Evolutionary conservation across 1,284 basidiomycete species (phyloP), one percentile per base, ranked within the genome.

Genomic region (Polyporus tsugae): DNA sequence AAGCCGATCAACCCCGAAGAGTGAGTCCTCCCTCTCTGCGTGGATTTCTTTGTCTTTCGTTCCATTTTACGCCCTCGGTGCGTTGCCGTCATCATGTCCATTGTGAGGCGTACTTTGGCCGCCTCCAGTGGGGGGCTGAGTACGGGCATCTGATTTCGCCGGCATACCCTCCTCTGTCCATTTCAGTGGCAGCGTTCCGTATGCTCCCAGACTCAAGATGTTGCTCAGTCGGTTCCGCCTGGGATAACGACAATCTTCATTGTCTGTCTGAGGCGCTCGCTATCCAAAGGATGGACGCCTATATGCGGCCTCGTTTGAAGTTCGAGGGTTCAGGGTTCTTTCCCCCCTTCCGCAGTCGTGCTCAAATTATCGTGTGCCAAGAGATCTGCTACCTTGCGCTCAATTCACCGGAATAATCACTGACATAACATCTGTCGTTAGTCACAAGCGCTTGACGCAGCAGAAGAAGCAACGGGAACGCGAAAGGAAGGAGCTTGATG

Each of bases 1-100:
- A 97, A 97, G 81, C 92, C 98, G 58, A 95, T 99, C 77, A 93
- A 95, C 72, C 91, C 94, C 66, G 96, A 99, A 81, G 97, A 99
- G 97, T 98, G 77, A 78, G 95, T 88, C 49, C 13, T 17, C 22
- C 52, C 13, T 33, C 13, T 4, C 22, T 55, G 3, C 15, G 2
- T 35, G 15, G 2, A 25, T 25, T 5, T 49, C 46, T 49, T 49
- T 33, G 0, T 55, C 2, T 19, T 55, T 22, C 52, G 35, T 55
- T 55, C 6, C 29, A 15, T 55, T 17, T 35, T 33, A 6, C 29
- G 33, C 17, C 22, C 33, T 15, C 15, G 29, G 13, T 33, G 11
- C 17, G 29, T 55, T 17, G 11, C 25, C 52, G 6, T 53, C 29
- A 22, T 15, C 29, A 25, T 55, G 29, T 11, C 29, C 29, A 7